These are phyloP conservation scores for Astraeus odoratus DNA, from an alignment of 768 basidiomycete species.

Conservation along the genomic window DNA sequence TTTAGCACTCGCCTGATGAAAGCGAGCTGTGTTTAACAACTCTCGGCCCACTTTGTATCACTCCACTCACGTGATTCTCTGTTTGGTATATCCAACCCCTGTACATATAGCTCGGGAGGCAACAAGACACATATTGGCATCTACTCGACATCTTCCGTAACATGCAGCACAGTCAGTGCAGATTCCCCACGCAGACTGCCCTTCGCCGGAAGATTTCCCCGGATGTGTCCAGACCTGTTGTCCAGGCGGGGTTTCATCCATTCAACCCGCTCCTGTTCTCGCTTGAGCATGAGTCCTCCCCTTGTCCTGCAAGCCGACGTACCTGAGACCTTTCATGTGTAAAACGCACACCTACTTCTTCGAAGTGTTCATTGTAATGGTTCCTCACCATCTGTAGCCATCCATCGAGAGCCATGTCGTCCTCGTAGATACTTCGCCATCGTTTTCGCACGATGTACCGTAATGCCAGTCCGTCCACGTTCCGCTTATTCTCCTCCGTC, in stretches of 20 bases:
- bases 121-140: too few relatives aligned
- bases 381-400: constrained; percentile 19
- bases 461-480: constrained; percentile 16
- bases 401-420: constrained; percentile 14
- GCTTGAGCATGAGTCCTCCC: not conserved
- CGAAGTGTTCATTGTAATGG: constrained; percentile 21
- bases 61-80: not conserved
- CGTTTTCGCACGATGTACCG: constrained; percentile 22
- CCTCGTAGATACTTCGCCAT: constrained; percentile 34
- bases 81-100: not conserved
- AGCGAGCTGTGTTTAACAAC: too few relatives aligned
- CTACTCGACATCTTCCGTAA: not conserved
- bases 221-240: constrained; percentile 6
- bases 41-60: too few relatives aligned
- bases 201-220: constrained; percentile 18
- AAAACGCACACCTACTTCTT: constrained; percentile 12
- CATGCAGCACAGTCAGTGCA: constrained; percentile 7
- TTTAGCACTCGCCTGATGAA: too few relatives aligned
- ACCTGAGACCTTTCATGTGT: constrained; percentile 15
- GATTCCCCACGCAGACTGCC: constrained; percentile 20
- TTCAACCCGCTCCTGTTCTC: constrained; percentile 10
- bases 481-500: constrained; percentile 25
- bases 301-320: not conserved
- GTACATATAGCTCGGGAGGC: too few relatives aligned
- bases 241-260: constrained; percentile 1